Evolutionary conservation across 2,329 filamentous ascomycete species (phyloP), one percentile per base, ranked within the genome.

Genomic region (Penicillium hordei): DNA sequence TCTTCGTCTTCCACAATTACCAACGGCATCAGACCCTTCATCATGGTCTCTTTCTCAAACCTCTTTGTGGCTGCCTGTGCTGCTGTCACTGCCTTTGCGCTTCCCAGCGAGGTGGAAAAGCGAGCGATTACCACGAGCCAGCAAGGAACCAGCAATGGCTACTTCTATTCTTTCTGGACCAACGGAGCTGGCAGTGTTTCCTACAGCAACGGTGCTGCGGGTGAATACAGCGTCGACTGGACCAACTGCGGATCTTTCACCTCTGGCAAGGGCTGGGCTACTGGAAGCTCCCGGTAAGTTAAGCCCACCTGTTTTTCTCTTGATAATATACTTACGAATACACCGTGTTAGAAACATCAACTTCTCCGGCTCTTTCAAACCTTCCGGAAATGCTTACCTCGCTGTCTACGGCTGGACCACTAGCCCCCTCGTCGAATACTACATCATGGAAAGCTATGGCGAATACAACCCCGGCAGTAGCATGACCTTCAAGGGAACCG

Each of bases 181-280:
- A 78, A 82, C 43, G 77, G 76, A 1, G 76, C 72, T 44, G 77
- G 73, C 21, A 66, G 64, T 17, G 78, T 77, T 10, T 76, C 71
- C 31, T 82, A 82, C 68, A 78, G 65, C 53, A 82, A 82, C 66
- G 73, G 74, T 2, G 64, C 65, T 5, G 73, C 63, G 3, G 81
- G 80, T 1, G 65, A 72, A 29, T 83, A 83, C 72, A 75, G 65
- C 34, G 73, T 80, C 0, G 65, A 63, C 36, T 84, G 82, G 82
- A 67, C 60, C 43, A 74, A 75, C 46, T 72, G 69, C 25, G 82
- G 81, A 34, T 83, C 85, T 75, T 81, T 84, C 45, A 82, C 84
- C 33, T 81, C 76, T 57, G 84, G 83, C 33, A 86, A 85, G 72
- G 83, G 84, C 39, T 86, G 83, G 82, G 79, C 79, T 55, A 78